Evolutionary conservation across 2,329 filamentous ascomycete genomes (phyloP), one percentile per base, ranked within the genome.

Genomic region (Botrytis byssoidea): DNA sequence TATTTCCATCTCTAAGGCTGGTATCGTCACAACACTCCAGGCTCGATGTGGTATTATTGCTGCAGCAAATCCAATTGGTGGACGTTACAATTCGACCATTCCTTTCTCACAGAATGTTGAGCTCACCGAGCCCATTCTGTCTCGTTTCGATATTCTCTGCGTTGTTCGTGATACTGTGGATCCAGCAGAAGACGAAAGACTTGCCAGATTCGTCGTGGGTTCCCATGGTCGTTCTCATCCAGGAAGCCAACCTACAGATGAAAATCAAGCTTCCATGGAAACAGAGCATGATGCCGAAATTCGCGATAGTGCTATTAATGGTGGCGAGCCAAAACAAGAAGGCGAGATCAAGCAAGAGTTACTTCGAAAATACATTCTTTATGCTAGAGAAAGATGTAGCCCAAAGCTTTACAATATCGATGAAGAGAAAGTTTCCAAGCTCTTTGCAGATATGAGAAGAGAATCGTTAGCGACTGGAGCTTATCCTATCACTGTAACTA

Each of bases 401-500:
- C 96, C 96, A 14, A 98, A 97, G 84, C 88, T 99, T 14, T 97
- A 98, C 82, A 93, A 98, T 82, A 97, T 99, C 83, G 96, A 99
- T 78, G 93, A 98, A 82, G 96, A 98, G 84, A 99, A 99, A 85
- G 90, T 99, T 46, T 93, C 96, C 2, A 89, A 95, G 69, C 86
- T 99, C 14, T 99, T 98, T 81, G 93, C 95, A 42, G 96, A 99
- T 81, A 98, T 99, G 95, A 88, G 96, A 78, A 88, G 94, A 78
- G 96, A 99, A 83, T 95, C 92, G 37, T 85, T 98, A 75, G 95
- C 95, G 1, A 99, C 96, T 37, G 96, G 96, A 35, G 96, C 95
- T 35, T 99, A 98, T 82, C 96, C 96, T 7, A 99, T 99, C 76
- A 99, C 96, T 40, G 96, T 98, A 88, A 85, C 93, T 87, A 55